Conservation (phyloP, 192 early-diverging fungal genomes). For the Gaertneriomyces semiglobifer region DNA sequence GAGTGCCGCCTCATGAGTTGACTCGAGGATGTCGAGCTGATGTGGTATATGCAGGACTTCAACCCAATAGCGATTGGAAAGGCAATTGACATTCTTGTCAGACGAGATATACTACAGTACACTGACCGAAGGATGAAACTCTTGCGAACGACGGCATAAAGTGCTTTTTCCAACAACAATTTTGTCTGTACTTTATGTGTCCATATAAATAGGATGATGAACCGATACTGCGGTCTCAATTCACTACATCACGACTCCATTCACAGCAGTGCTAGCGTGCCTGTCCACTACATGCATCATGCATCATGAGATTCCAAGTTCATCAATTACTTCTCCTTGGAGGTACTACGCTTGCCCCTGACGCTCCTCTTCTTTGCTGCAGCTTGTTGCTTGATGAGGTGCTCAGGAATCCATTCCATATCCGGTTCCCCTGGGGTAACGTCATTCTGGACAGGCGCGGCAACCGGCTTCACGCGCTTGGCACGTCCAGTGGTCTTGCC, state of each 20-base stretch:
- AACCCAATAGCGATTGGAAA: conserved; percentile 49
- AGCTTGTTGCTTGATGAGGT: conserved; percentile 15
- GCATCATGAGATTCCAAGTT: too few relatives aligned
- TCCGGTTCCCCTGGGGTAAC: conserved; percentile 36
- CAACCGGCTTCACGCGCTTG: conserved; percentile 1
- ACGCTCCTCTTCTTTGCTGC: conserved; percentile 14
- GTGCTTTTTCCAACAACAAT: conserved; percentile 2
- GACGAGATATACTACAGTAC: conserved; percentile 78
- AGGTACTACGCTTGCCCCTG: conserved; percentile 2
- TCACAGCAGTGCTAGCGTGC: too few relatives aligned
- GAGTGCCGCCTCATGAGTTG: conserved; percentile 14
- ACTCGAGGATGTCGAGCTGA: neutral
- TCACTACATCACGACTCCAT: too few relatives aligned
- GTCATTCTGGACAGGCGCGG: conserved; percentile 4
- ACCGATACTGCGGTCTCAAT: too few relatives aligned
- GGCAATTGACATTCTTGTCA: conserved; percentile 77
- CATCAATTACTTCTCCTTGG: neutral
- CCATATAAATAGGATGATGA: too few relatives aligned
- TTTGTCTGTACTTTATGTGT: neutral
- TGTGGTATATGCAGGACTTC: conserved; percentile 8
- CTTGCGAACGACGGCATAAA: conserved; percentile 15
- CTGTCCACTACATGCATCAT: too few relatives aligned
- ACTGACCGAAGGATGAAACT: conserved; percentile 67
- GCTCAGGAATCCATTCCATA: conserved; percentile 56
- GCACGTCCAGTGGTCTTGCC: conserved; percentile 9